phyloP scores from a whole-genome alignment of 2,329 filamentous ascomycete species.

The Colletotrichum brevisporum region DNA sequence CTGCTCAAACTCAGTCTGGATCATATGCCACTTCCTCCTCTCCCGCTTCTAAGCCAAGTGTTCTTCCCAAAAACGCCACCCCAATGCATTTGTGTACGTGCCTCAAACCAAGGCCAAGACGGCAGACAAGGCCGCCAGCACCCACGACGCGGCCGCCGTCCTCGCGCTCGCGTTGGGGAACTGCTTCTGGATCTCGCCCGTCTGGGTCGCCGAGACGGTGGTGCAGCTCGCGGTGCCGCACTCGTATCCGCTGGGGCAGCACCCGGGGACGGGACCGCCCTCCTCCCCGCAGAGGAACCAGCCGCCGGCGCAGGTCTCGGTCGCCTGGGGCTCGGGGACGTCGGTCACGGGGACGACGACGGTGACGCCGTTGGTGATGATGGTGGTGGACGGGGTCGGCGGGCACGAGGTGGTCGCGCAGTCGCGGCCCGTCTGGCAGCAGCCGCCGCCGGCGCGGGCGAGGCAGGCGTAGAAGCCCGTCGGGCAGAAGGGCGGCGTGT shows the following conservation, averaged over 20 bases:
- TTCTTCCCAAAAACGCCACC: constrained; percentile 16
- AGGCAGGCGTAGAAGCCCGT: constrained; percentile 93
- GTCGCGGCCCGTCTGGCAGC: constrained; percentile 89
- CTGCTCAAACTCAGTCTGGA: not conserved
- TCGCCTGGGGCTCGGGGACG: constrained; percentile 57
- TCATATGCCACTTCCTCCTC: not conserved
- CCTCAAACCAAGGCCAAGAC: constrained; percentile 20
- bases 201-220: constrained; percentile 64
- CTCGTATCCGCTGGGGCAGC: constrained; percentile 83
- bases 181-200: constrained; percentile 70
- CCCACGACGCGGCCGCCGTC: not conserved
- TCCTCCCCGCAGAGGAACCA: constrained; percentile 80
- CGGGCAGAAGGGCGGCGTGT: constrained; percentile 71
- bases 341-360: constrained; percentile 74
- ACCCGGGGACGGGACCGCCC: constrained; percentile 78
- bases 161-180: constrained; percentile 50
- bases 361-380: constrained; percentile 78
- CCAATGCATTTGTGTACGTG: constrained; percentile 23
- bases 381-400: constrained; percentile 69
- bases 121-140: not conserved
- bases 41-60: not conserved
- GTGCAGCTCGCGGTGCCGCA: constrained; percentile 83
- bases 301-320: constrained; percentile 76
- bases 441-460: constrained; percentile 85
- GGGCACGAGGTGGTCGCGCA: constrained; percentile 88